A percentile compares a stretch with the other conserved stretches of the same genome.
Evolutionary conservation across 1,284 basidiomycete genomes (phyloP).

Genomic region (Ceratobasidium sp.): DNA sequence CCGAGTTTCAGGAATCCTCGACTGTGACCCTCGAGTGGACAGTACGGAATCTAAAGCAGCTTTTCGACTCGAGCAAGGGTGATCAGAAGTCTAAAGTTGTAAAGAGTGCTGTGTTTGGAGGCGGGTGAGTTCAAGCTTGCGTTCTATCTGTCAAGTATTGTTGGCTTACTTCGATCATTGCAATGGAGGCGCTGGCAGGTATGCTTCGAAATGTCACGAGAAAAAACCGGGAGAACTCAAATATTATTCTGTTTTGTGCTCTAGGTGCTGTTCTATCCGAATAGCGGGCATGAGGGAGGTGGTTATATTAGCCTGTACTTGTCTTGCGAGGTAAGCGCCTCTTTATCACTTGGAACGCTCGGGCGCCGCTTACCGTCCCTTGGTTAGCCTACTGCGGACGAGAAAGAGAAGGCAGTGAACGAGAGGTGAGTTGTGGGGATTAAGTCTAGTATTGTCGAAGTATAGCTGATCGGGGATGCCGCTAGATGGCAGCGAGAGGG

Average conservation of each 20-base stretch:
- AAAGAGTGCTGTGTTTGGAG: constrained; percentile 72
- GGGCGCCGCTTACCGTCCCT: background rate
- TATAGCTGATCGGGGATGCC: background rate
- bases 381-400: constrained; percentile 71
- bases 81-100: constrained; percentile 76
- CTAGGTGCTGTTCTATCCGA: constrained; percentile 83
- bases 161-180: background rate
- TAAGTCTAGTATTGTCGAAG: background rate
- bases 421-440: constrained; percentile 61
- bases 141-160: background rate
- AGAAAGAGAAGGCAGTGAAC: constrained; percentile 73
- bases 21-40: constrained; percentile 81
- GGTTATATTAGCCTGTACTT: constrained; percentile 77
- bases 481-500: constrained; percentile 84
- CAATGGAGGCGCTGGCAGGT: constrained; percentile 69
- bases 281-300: constrained; percentile 69
- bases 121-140: constrained; percentile 53
- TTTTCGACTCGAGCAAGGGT: constrained; percentile 77
- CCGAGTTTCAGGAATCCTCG: constrained; percentile 65
- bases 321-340: constrained; percentile 74
- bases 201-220: constrained; percentile 42
- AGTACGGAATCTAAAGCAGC: constrained; percentile 68
- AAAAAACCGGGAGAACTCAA: background rate
- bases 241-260: constrained; percentile 62
- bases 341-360: constrained; percentile 9